Base-by-base conservation (phyloP, 331 rosid species). In the Acacia concinna region DNA sequence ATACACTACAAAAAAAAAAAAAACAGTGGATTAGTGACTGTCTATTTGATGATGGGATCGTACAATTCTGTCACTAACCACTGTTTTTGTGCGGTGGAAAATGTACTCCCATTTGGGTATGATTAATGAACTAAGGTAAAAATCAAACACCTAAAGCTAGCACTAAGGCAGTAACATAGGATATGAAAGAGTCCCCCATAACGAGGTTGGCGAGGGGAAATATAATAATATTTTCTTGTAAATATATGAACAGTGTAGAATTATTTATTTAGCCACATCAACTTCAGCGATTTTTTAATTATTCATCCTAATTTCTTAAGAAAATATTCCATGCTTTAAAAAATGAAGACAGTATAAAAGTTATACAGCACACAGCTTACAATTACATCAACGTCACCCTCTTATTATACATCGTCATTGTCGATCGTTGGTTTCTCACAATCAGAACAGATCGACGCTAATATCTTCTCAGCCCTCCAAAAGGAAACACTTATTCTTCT, bases 171-270 rank as follows among this genome's bases (percentile, higher is more conserved):
- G 41, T 7, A 49, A 49, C 23, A 49, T 6, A 49, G 56, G n/a
- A 52, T n/a, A n/a, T 25, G 31, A 59, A 59, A 59, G 4, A 35
- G n/a, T 27, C 15, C 17, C 0, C 11, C 2, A n/a, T n/a, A n/a
- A n/a, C 72, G 82, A n/a, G 67, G 13, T 49, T 56, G 30, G 83
- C 80, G 73, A 73, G 86, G 80, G 4, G 25, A 35, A 38, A 52
- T 76, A 65, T 71, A 77, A 71, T 62, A 81, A 46, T 71, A 40
- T 8, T 30, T 62, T 62, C 40, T 1, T 1, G 23, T 51, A 51
- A 21, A 54, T 23, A 13, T 14, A n/a, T n/a, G 30, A 23, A 8
- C 0, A 21, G 9, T 3, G 66, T 13, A 13, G 8, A 59, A 12
- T 27, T 25, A 3, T 25, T 57, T 54, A 18, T 1, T 23, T 23